phyloP scores from a whole-genome alignment of 2,329 filamentous ascomycete species.

The Chrysoporthe deuterocubensis region DNA sequence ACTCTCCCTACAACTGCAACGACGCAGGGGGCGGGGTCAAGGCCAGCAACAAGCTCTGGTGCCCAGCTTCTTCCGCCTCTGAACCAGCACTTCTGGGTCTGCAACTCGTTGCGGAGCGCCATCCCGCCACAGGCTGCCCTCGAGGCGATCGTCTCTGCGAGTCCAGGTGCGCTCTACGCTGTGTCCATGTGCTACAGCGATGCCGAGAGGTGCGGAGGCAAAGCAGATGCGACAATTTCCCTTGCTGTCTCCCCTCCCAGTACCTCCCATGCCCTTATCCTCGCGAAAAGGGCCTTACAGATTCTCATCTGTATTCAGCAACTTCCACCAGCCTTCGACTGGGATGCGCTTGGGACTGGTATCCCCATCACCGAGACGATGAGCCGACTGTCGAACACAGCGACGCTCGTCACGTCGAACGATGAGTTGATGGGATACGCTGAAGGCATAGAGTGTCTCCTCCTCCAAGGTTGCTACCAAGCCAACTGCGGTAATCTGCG shows the following conservation, averaged over 20 bases:
- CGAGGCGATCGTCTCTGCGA: slow-evolving; percentile 36
- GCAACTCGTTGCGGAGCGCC: slow-evolving; percentile 37
- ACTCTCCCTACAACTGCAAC: slow-evolving; percentile 8
- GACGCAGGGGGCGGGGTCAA: slow-evolving; percentile 3
- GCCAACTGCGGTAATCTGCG: slow-evolving; percentile 58
- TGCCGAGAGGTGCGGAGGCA: slow-evolving; percentile 39
- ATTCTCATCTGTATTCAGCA: slow-evolving; percentile 52
- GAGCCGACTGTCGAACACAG: slow-evolving; percentile 38
- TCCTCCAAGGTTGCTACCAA: slow-evolving; percentile 53
- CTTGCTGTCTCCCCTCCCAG: slow-evolving; percentile 38
- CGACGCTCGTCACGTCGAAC: slow-evolving; percentile 50
- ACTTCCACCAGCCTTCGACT: slow-evolving; percentile 41
- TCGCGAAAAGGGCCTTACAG: slow-evolving; percentile 53
- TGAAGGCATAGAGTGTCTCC: slow-evolving; percentile 58
- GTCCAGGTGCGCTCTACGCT: slow-evolving; percentile 37
- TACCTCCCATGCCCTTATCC: slow-evolving; percentile 50
- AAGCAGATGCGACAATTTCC: slow-evolving; percentile 31
- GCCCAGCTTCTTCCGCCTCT: slow-evolving; percentile 31
- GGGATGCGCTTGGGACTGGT: slow-evolving; percentile 35
- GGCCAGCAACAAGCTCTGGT: slow-evolving; percentile 4
- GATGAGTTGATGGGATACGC: slow-evolving; percentile 55
- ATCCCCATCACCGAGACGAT: slow-evolving; percentile 36
- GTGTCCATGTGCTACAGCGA: slow-evolving; percentile 38
- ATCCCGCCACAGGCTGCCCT: slow-evolving; percentile 43
- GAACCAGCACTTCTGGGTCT: slow-evolving; percentile 38